These are phyloP conservation scores for Rhizophagus clarus DNA, from an alignment of 192 early-diverging fungal species.

Conservation along the genomic window DNA sequence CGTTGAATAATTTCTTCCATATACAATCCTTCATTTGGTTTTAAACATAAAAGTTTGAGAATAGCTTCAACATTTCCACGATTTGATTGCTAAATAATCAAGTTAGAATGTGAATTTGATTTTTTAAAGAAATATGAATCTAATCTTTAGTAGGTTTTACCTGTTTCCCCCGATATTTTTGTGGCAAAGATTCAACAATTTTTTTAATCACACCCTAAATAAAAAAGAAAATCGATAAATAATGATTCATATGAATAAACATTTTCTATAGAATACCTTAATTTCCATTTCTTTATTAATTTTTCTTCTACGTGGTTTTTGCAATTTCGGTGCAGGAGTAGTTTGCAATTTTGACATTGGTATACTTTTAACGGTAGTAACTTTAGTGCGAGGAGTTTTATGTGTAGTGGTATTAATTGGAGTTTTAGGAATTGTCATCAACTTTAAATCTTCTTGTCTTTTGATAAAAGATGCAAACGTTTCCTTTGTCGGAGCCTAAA, in stretches of 20 bases:
- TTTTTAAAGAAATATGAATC: neutral
- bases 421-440: neutral
- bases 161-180: slow-evolving; percentile 24
- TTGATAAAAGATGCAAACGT: neutral
- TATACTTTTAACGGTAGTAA: too few species aligned
- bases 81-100: slow-evolving; percentile 7
- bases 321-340: neutral
- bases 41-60: slow-evolving; percentile 1
- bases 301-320: neutral
- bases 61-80: slow-evolving; percentile 18
- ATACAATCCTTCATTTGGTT: slow-evolving; percentile 19
- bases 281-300: neutral
- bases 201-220: slow-evolving; percentile 11
- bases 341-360: neutral
- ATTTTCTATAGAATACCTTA: neutral
- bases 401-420: neutral
- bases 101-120: neutral
- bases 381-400: neutral
- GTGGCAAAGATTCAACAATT: neutral
- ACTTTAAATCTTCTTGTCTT: too few species aligned
- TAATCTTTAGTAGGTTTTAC: neutral
- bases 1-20: slow-evolving; percentile 18
- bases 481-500: slow-evolving; percentile 27
- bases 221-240: neutral
- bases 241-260: neutral